Evolutionary conservation across 805 yeast species (phyloP).

Genomic region (Starmerella ratchasimensis): DNA sequence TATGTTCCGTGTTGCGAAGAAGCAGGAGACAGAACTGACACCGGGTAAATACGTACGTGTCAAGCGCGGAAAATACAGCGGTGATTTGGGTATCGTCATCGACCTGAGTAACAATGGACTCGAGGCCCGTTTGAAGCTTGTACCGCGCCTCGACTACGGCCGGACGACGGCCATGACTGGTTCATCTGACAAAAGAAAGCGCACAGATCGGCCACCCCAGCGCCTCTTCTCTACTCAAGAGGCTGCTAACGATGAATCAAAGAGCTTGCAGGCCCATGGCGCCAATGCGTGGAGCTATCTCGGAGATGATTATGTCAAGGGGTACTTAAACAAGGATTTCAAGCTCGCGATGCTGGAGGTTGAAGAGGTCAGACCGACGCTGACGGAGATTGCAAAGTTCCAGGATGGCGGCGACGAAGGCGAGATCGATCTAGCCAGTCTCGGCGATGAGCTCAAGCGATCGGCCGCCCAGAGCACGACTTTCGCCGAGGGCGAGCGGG

Average conservation of each 20-base stretch:
- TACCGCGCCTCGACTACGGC: conserved; percentile 90
- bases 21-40: conserved; percentile 71
- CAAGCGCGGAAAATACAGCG: conserved; percentile 80
- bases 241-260: conserved; percentile 73
- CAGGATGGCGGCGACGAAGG: conserved; percentile 66
- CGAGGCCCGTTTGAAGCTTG: conserved; percentile 84
- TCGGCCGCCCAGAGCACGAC: conserved; percentile 41
- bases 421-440: conserved; percentile 74
- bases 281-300: conserved; percentile 53
- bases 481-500: conserved; percentile 89
- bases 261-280: conserved; percentile 44
- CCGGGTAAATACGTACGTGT: conserved; percentile 91
- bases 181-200: conserved; percentile 41
- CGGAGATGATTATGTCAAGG: conserved; percentile 82
- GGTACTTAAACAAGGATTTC: conserved; percentile 76
- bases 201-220: conserved; percentile 58
- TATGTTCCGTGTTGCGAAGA: conserved; percentile 73
- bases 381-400: conserved; percentile 55
- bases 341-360: conserved; percentile 70
- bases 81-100: conserved; percentile 86
- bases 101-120: conserved; percentile 88
- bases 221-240: conserved; percentile 78
- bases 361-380: conserved; percentile 64
- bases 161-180: conserved; percentile 29
- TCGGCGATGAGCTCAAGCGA: conserved; percentile 67